These are phyloP conservation scores for Aureobasidium sp. DNA, from an alignment of 2,329 filamentous ascomycete species.

Conservation along the genomic window DNA sequence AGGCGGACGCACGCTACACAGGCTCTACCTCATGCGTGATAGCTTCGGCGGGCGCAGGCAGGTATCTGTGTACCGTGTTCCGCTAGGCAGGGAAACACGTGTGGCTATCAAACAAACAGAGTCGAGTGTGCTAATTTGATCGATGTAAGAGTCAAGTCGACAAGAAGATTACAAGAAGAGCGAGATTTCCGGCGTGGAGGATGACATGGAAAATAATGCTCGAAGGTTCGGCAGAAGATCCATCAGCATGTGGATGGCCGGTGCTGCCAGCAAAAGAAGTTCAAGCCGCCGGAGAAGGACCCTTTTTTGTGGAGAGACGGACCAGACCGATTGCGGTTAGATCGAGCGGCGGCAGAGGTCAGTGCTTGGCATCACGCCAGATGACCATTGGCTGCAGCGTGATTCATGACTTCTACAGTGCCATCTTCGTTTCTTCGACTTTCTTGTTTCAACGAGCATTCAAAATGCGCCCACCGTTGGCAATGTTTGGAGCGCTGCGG, in stretches of 20 bases:
- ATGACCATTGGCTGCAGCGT: background rate
- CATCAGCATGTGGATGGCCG: background rate
- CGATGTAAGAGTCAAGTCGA: background rate
- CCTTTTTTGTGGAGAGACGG: background rate
- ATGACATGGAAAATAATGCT: background rate
- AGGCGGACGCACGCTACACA: constrained; percentile 10
- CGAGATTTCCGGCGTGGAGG: background rate
- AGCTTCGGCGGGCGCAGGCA: background rate
- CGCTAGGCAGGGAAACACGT: background rate
- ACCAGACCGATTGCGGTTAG: background rate
- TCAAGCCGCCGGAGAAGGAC: background rate
- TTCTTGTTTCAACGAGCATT: background rate
- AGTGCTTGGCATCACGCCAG: constrained; percentile 10
- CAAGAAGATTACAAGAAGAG: no score
- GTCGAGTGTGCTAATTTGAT: background rate
- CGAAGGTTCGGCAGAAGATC: background rate
- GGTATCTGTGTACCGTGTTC: background rate
- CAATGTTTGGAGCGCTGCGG: constrained; percentile 12
- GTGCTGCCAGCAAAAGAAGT: background rate
- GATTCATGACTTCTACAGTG: background rate
- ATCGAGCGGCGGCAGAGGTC: background rate
- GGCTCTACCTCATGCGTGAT: constrained; percentile 7
- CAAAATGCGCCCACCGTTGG: constrained; percentile 13
- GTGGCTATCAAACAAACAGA: background rate
- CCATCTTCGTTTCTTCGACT: background rate